Percentiles rank a stretch among this genome's conserved stretches.
Conservation (phyloP, 768 basidiomycete species). For the Pleurotus eryngii region DNA sequence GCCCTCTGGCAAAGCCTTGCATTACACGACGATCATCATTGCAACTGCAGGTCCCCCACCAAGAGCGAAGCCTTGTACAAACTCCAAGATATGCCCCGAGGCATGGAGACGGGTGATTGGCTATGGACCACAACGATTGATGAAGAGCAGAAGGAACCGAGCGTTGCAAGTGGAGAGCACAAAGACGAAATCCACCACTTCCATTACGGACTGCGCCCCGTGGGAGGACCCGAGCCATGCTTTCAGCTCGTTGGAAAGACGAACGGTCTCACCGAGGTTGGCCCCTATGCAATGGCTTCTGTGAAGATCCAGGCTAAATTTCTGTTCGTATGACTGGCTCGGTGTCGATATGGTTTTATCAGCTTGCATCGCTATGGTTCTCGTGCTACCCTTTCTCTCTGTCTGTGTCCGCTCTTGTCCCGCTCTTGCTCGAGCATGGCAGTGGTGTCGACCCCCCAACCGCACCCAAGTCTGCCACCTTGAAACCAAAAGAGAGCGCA, state of each 20-base stretch:
- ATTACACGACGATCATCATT: background rate
- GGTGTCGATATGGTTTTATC: no score
- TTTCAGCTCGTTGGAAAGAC: background rate
- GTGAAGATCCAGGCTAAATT: no score
- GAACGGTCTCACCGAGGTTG: background rate
- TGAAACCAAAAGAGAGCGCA: no score
- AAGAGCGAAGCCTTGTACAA: background rate
- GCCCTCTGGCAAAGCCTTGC: background rate
- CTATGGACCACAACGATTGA: background rate
- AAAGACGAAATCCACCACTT: background rate
- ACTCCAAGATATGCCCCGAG: background rate
- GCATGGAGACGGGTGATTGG: background rate
- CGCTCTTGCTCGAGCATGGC: no score
- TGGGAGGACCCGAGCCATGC: background rate
- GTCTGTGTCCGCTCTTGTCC: no score
- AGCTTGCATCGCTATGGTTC: no score
- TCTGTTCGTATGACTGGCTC: no score
- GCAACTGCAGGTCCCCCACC: background rate
- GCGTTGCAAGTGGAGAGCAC: background rate
- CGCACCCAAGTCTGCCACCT: no score
- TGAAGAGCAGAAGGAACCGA: background rate
- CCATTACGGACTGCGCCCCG: background rate
- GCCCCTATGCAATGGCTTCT: no score
- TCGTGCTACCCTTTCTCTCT: no score
- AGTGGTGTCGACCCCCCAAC: no score